Percentiles rank a stretch among this genome's conserved stretches.
Evolutionary conservation across 1,284 basidiomycete genomes (phyloP).

Genomic region (Trametes hirsuta): DNA sequence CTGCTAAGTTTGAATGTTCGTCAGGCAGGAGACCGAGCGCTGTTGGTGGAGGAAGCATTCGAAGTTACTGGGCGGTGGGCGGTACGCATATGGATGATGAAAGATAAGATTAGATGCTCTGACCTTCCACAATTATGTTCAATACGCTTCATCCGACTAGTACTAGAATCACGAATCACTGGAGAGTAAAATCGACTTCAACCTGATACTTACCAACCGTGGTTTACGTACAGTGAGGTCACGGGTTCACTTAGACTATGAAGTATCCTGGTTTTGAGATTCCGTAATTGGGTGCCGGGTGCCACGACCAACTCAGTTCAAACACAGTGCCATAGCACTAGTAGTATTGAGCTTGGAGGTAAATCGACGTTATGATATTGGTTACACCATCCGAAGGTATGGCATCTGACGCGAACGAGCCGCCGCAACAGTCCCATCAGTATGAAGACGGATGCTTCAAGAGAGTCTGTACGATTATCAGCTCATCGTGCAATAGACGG

Average conservation of each 20-base stretch:
- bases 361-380: too few relatives aligned
- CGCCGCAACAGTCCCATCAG: slow-evolving; percentile 22
- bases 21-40: background rate
- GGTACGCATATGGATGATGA: too few relatives aligned
- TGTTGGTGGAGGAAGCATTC: background rate
- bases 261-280: too few relatives aligned
- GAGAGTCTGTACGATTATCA: slow-evolving; percentile 35
- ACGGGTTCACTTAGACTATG: too few relatives aligned
- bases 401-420: background rate
- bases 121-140: background rate
- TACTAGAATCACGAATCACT: background rate
- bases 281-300: too few relatives aligned
- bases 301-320: too few relatives aligned
- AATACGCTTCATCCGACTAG: background rate
- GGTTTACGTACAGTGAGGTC: too few relatives aligned
- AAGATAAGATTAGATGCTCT: background rate
- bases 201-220: background rate
- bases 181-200: background rate
- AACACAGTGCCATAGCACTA: too few relatives aligned
- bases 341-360: too few relatives aligned
- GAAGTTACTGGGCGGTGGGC: too few relatives aligned
- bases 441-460: slow-evolving; percentile 47
- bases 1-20: too few relatives aligned
- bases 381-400: background rate
- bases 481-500: background rate